Evolutionary conservation across 2,329 filamentous ascomycete species (phyloP), one percentile per base, ranked within the genome.

Genomic region (Monilinia vaccinii-corymbosi): DNA sequence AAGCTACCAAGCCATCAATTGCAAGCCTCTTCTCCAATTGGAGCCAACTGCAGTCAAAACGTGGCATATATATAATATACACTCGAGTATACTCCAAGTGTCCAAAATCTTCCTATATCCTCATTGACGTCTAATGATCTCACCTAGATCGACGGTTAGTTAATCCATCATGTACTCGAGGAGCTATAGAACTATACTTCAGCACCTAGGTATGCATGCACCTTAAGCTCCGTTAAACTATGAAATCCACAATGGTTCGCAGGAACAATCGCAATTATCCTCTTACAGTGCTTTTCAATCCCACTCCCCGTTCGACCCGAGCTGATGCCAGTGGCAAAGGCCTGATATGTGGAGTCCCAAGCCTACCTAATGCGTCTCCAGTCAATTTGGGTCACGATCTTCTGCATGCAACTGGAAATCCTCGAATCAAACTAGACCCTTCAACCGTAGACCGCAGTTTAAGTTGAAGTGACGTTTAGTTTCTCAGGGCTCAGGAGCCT

Each of bases 381-480:
- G 52, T 52, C 56, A 45, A 14, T 51, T 52, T 58, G 36, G 34
- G 56, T 52, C 56, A 58, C 56, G 47, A 58, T 52, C 34, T 58
- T 58, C 47, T 58, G 47, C 46, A 52, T 58, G 47, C 47, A 52
- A 50, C 31, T 58, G 18, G 23, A 36, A 14, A 58, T 58, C 23
- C 40, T 50, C 18, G 10, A 58, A 58, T 58, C 34, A 58, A 32
- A 31, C 32, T 21, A 31, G 21, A 40, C 25, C 13, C 28, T 14
- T 40, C 51, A 44, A 55, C 51, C 32, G 25, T 28, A 55, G 36
- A n/a, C n/a, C n/a, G n/a, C n/a, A n/a, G n/a, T 55, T 28, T 23
- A 25, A 45, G 42, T 38, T 16, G n/a, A 36, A 40, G 42, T 42
- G 45, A 42, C 55, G 55, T 51, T 50, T 3, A 47, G 23, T 47